phyloP scores from a whole-genome alignment of 2,329 filamentous ascomycete species.

The Lojkania enalia region DNA sequence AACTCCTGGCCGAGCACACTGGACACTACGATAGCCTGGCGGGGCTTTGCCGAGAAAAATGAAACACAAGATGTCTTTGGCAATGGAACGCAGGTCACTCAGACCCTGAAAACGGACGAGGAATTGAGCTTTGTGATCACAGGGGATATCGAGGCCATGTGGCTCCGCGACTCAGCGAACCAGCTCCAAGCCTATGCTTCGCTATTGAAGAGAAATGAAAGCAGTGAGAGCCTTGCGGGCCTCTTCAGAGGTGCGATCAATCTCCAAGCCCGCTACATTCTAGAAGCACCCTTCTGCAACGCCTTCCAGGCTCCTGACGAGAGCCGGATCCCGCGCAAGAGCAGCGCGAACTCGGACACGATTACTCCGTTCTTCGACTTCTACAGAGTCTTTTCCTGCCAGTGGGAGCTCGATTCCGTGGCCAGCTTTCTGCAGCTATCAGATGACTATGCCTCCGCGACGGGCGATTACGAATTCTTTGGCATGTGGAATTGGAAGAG shows the following conservation, averaged over 20 bases:
- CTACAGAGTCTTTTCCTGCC: slow-evolving; percentile 54
- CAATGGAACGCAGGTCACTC: not conserved
- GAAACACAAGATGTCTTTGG: slow-evolving; percentile 16
- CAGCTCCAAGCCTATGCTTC: slow-evolving; percentile 71
- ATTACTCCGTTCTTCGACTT: slow-evolving; percentile 51
- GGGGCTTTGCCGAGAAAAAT: slow-evolving; percentile 57
- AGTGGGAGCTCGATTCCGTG: slow-evolving; percentile 57
- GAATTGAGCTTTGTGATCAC: slow-evolving; percentile 65
- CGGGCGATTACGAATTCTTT: slow-evolving; percentile 53
- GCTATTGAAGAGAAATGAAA: slow-evolving; percentile 56
- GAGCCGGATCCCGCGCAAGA: slow-evolving; percentile 45
- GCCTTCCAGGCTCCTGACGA: slow-evolving; percentile 56
- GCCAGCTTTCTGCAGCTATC: slow-evolving; percentile 55
- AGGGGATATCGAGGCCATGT: slow-evolving; percentile 61
- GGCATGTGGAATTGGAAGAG: slow-evolving; percentile 50
- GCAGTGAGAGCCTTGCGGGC: slow-evolving; percentile 58
- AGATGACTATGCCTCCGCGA: slow-evolving; percentile 51
- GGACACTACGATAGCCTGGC: slow-evolving; percentile 74
- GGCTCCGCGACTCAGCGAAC: slow-evolving; percentile 62
- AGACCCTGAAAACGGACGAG: slow-evolving; percentile 53
- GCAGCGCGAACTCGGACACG: slow-evolving; percentile 44
- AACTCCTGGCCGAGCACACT: slow-evolving; percentile 76
- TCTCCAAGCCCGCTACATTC: slow-evolving; percentile 69
- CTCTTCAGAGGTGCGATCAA: slow-evolving; percentile 73
- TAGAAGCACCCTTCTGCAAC: slow-evolving; percentile 59